Evolutionary conservation across 768 basidiomycete genomes (phyloP), one percentile per base, ranked within the genome.

Genomic region (Suillus alpinus): DNA sequence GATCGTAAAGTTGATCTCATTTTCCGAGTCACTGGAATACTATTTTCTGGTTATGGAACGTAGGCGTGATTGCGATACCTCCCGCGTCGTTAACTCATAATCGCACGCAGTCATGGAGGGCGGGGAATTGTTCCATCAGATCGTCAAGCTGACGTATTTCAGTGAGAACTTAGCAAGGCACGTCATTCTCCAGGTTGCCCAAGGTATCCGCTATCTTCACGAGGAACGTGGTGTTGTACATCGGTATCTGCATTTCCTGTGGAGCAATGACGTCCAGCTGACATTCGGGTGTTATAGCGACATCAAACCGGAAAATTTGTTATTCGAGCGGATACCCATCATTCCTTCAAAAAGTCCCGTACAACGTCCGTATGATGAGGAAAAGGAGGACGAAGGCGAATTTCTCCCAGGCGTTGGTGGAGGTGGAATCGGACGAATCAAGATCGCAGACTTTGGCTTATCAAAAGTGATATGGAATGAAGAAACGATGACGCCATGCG

Each of bases 391-490:
- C 66, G 97, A 99, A 74, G 97, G 97, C 58, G 94, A 97, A 73
- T 99, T 95, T 71, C 83, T 89, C 50, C 88, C 89, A 4, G 95
- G 93, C 4, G 79, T 95, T 41, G 97, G 97, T 7, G 95, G 97
- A 10, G 97, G 97, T 8, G 97, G 96, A 23, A 99, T 99, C 64
- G 97, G 97, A 7, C 87, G 88, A 43, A 95, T 99, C 74, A 99
- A 98, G 80, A 97, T 99, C 62, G 97, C 97, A 61, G 97, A 99
- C 74, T 99, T 99, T 69, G 97, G 97, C 37, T 80, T 99, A 51
- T 92, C 89, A 63, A 99, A 99, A 77, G 89, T 98, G 58, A 94
- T 99, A 4, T 99, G 97, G 97, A 91, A 96, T 71, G 97, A 98
- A 70, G 89, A 98, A 71, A 99, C 97, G 6, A 95, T 93, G 91